These are phyloP conservation scores for Scorias spongiosa DNA, from an alignment of 2,329 filamentous ascomycete species.

Conservation along the genomic window DNA sequence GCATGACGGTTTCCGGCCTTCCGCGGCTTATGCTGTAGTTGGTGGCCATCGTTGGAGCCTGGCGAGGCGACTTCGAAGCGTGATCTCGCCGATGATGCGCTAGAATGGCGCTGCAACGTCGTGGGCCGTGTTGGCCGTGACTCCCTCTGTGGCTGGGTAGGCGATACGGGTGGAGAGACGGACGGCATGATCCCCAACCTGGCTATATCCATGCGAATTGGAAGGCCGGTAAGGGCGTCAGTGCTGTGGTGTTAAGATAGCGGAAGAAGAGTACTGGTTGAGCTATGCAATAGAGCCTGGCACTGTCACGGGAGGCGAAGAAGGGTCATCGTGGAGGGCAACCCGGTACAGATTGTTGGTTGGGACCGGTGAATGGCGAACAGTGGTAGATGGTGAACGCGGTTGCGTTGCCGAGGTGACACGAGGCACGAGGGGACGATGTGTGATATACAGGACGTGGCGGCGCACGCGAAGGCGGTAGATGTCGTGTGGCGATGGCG, in stretches of 20 bases:
- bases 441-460: background rate
- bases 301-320: too few relatives aligned
- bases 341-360: too few relatives aligned
- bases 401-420: too few relatives aligned
- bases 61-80: background rate
- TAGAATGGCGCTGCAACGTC: conserved; percentile 16
- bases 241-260: too few relatives aligned
- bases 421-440: too few relatives aligned
- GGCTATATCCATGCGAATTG: background rate
- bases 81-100: conserved; percentile 9
- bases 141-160: background rate
- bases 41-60: background rate
- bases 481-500: background rate
- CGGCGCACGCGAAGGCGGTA: background rate
- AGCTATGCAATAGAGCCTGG: too few relatives aligned
- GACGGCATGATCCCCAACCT: background rate
- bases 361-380: too few relatives aligned
- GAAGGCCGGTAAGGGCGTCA: too few relatives aligned
- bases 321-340: too few relatives aligned
- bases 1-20: conserved; percentile 9
- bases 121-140: conserved; percentile 8
- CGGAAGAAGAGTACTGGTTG: too few relatives aligned
- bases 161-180: background rate
- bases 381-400: too few relatives aligned
- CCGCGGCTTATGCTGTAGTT: background rate